Evolutionary conservation across 1,284 basidiomycete genomes (phyloP).

Genomic region (Pascua guehoae): DNA sequence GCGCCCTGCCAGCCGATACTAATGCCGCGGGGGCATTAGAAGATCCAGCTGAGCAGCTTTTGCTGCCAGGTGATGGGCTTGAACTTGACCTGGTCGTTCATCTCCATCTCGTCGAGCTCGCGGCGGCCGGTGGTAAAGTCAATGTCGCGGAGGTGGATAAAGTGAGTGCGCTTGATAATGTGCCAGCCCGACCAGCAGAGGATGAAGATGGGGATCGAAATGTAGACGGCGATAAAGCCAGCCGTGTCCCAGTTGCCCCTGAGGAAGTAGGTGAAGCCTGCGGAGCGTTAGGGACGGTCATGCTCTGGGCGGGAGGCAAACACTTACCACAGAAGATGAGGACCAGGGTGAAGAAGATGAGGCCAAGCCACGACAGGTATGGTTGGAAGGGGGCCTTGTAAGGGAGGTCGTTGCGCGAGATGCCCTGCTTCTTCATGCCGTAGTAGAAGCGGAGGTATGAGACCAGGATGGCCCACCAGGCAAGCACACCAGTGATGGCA

Average conservation of each 20-base stretch:
- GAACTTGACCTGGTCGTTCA: slow-evolving; percentile 30
- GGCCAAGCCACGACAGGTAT: slow-evolving; percentile 15
- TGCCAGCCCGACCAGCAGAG: slow-evolving; percentile 60
- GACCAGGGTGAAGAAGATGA: slow-evolving; percentile 39
- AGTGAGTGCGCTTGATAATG: slow-evolving; percentile 56
- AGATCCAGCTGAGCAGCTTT: slow-evolving; percentile 26
- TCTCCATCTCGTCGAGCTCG: slow-evolving; percentile 60
- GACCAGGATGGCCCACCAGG: slow-evolving; percentile 66
- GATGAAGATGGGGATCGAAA: slow-evolving; percentile 45
- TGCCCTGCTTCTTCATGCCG: slow-evolving; percentile 59
- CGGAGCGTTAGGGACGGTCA: slow-evolving; percentile 17
- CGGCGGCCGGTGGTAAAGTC: slow-evolving; percentile 64
- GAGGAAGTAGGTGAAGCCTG: slow-evolving; percentile 57
- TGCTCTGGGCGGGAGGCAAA: slow-evolving; percentile 8
- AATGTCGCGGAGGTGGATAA: slow-evolving; percentile 58
- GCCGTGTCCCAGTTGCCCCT: slow-evolving; percentile 55
- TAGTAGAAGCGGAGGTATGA: slow-evolving; percentile 71
- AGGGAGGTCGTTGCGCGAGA: slow-evolving; percentile 56
- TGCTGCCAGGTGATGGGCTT: slow-evolving; percentile 22
- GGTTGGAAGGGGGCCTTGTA: slow-evolving; percentile 52
- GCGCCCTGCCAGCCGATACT: too few relatives aligned
- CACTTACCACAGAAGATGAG: slow-evolving; percentile 26
- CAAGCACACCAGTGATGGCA: slow-evolving; percentile 65
- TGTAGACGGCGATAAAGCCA: slow-evolving; percentile 49
- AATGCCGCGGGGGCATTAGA: slow-evolving; percentile 16